These are phyloP conservation scores for Huntiella moniliformis DNA, from an alignment of 2,329 filamentous ascomycete genomes.

Conservation along the genomic window DNA sequence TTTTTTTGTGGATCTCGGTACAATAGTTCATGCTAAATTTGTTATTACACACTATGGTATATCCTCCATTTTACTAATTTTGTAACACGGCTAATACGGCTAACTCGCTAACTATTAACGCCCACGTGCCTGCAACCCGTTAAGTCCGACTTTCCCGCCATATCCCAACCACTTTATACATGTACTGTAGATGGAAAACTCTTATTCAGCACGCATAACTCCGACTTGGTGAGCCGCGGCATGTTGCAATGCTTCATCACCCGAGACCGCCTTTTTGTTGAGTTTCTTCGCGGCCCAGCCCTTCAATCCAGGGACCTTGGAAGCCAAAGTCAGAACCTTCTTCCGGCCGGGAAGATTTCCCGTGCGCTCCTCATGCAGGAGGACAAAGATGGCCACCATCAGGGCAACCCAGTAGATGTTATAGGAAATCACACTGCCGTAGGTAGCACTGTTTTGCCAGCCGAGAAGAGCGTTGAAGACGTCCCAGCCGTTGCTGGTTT, in stretches of 20 bases:
- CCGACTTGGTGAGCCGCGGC: slow-evolving; percentile 4
- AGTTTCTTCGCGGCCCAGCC: slow-evolving; percentile 10
- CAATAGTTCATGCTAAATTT: too few relatives aligned
- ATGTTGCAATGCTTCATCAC: slow-evolving; percentile 8
- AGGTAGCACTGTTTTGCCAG: slow-evolving; percentile 58
- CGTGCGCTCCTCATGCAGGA: slow-evolving; percentile 43
- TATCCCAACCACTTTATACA: too few relatives aligned
- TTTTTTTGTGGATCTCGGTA: too few relatives aligned
- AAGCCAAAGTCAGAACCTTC: slow-evolving; percentile 2
- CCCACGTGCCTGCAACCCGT: too few relatives aligned
- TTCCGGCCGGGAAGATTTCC: slow-evolving; percentile 23
- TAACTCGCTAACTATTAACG: too few relatives aligned
- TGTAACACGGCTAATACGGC: too few relatives aligned
- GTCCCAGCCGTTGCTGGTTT: slow-evolving; percentile 48
- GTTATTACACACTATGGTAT: too few relatives aligned
- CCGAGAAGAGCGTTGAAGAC: slow-evolving; percentile 56
- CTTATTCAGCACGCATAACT: background rate
- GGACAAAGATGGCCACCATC: slow-evolving; percentile 37
- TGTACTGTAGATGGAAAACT: background rate
- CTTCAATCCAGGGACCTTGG: slow-evolving; percentile 9
- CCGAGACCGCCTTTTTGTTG: slow-evolving; percentile 3
- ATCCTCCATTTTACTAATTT: too few relatives aligned
- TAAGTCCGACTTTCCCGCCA: too few relatives aligned
- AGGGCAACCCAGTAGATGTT: slow-evolving; percentile 63
- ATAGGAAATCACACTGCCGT: slow-evolving; percentile 61